phyloP scores from a whole-genome alignment of 1,139 yeast species.

The Sugiyamaella paludigena region DNA sequence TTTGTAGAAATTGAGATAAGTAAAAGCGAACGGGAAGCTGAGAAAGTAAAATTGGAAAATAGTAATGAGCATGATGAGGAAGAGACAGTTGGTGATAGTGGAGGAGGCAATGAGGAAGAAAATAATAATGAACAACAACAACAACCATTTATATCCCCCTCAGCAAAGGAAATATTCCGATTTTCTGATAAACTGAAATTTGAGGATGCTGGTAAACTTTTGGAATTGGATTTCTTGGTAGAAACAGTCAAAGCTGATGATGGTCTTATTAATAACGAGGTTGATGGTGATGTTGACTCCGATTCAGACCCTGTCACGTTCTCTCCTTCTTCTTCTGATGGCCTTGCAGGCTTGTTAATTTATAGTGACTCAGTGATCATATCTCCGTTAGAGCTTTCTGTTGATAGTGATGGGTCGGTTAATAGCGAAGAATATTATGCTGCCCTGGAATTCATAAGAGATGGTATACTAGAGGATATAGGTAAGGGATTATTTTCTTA shows the following conservation, averaged over 20 bases:
- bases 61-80: no score
- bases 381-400: conserved; percentile 4
- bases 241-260: no score
- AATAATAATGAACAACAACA: neutral
- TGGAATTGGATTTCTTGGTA: conserved; percentile 3
- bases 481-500: conserved; percentile 16
- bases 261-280: no score
- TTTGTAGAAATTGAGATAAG: neutral
- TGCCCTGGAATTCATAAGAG: conserved; percentile 11
- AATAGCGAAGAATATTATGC: conserved; percentile 5
- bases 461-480: conserved; percentile 16
- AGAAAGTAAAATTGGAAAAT: neutral
- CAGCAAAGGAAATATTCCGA: conserved; percentile 8
- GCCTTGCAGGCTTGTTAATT: neutral
- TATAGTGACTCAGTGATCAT: conserved; percentile 6
- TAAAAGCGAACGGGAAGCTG: conserved; percentile 3
- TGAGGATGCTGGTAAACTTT: neutral
- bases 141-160: neutral
- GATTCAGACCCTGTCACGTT: neutral
- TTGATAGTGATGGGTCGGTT: conserved; percentile 6
- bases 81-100: neutral
- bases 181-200: conserved; percentile 5
- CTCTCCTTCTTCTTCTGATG: neutral
- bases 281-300: no score
- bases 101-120: neutral